phyloP scores from a whole-genome alignment of 78 protist species.

The Dictyostelium capitatum region DNA sequence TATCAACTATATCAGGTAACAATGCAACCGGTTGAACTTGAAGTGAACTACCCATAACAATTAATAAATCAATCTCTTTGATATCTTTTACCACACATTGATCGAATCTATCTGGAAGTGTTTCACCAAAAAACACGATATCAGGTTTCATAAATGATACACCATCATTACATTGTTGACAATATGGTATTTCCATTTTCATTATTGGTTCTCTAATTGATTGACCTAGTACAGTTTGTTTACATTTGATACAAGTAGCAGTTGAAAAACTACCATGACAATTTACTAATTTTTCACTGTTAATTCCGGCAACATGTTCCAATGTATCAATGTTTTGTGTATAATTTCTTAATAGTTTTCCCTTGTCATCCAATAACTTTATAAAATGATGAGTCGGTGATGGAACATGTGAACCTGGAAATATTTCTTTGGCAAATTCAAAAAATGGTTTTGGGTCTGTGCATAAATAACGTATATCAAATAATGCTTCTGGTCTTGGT shows the following conservation, averaged over 20 bases:
- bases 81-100: slow-evolving; percentile 63
- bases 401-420: slow-evolving; percentile 89
- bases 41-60: slow-evolving; percentile 87
- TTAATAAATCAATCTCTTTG: slow-evolving; percentile 76
- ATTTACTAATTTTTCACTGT: slow-evolving; percentile 78
- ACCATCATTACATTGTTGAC: slow-evolving; percentile 56
- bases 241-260: slow-evolving; percentile 77
- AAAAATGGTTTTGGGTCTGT: slow-evolving; percentile 90
- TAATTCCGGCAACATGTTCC: slow-evolving; percentile 89
- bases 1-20: slow-evolving; percentile 47
- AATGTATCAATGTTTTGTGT: slow-evolving; percentile 98
- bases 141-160: slow-evolving; percentile 81
- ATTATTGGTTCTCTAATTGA: slow-evolving; percentile 53
- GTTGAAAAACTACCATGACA: slow-evolving; percentile 92
- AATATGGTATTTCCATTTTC: slow-evolving; percentile 78
- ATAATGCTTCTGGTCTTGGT: slow-evolving; percentile 91
- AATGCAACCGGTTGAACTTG: slow-evolving; percentile 84
- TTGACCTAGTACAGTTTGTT: neutral
- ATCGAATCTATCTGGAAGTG: slow-evolving; percentile 86
- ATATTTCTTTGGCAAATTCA: slow-evolving; percentile 89
- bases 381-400: slow-evolving; percentile 93
- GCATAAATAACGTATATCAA: slow-evolving; percentile 71
- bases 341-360: slow-evolving; percentile 89
- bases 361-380: slow-evolving; percentile 75
- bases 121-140: slow-evolving; percentile 94